Base-by-base conservation (phyloP, 2,329 filamentous ascomycete genomes). In the Ophiosphaerella narmari region DNA sequence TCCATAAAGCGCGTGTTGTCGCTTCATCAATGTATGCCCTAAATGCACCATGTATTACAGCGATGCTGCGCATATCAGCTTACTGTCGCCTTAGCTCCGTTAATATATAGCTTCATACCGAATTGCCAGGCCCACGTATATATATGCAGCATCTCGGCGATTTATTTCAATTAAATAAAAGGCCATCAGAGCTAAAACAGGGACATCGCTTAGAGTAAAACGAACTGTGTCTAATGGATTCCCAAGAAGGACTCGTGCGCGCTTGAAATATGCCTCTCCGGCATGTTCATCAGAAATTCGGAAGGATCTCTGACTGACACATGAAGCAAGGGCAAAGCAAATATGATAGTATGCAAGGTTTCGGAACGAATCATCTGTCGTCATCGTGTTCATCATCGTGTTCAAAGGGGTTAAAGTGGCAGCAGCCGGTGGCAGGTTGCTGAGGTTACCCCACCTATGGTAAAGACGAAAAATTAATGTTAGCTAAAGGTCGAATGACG, bases 141-240 rank as follows among this genome's bases (percentile, higher is more conserved):
- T 57, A 41, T 62, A 66, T 31, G 64, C 64, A 21, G 62, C 50
- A 42, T 67, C 64, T 36, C 64, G 55, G 8, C 64, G 55, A 44
- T 67, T 67, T n/a, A 66, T 53, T 35, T 67, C 64, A 14, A 67
- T 62, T 13, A 67, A 46, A 41, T 67, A 66, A 21, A 62, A 60
- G 1, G 58, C 62, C 64, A 67, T 67, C 8, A 67, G 52, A 7
- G 60, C 46, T 32, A 67, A 49, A 13, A 63, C 60, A 7, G 63
- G 59, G 1, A 67, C 64, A 18, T 67, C 64, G 11, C 47, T 53
- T 8, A 66, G 39, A 1, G 63, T 55, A 39, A 63, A 67, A 7
- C 57, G 62, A 29, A 64, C 63, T 13, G 54, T 62, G 32, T 65
- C 62, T 12, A 66, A 23, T 4, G 64, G 64, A 29, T 66, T 66